Conservation (phyloP, 176 grass and related monocot species). For the Oryza glumipatula region DNA sequence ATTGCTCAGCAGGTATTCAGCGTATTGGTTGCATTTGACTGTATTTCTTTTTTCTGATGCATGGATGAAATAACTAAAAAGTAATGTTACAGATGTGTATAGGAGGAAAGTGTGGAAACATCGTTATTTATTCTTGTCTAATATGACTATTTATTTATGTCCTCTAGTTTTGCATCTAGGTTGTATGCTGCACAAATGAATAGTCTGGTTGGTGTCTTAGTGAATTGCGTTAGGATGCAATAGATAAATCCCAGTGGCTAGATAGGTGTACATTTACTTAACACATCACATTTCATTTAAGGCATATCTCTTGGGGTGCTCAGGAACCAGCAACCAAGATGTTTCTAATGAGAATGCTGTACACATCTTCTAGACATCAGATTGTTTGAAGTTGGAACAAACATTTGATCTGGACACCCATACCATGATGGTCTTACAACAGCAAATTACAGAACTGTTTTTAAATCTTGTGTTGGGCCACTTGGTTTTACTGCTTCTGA, state of each 20-base stretch:
- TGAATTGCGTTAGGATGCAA: neutral
- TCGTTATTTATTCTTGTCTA: neutral
- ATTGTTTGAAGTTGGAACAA: neutral
- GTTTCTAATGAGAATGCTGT: neutral
- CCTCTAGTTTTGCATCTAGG: neutral
- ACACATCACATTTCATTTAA: neutral
- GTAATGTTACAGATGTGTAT: neutral
- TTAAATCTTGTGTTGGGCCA: neutral
- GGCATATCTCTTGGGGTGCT: neutral
- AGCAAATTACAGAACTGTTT: neutral
- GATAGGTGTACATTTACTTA: neutral
- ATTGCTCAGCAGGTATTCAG: conserved; percentile 81
- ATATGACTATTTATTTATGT: neutral
- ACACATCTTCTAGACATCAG: neutral
- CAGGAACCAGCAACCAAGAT: neutral
- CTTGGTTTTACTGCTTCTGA: conserved; percentile 2
- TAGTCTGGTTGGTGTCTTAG: neutral
- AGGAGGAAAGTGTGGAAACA: neutral
- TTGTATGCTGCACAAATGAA: neutral
- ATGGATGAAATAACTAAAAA: neutral
- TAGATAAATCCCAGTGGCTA: conserved; percentile 5
- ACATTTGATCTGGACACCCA: neutral
- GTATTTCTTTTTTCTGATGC: conserved; percentile 1
- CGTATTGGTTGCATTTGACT: neutral
- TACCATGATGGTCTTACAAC: conserved; percentile 5